Evolutionary conservation across 2,329 filamentous ascomycete genomes (phyloP).

Genomic region (Diaporthe citriasiana): DNA sequence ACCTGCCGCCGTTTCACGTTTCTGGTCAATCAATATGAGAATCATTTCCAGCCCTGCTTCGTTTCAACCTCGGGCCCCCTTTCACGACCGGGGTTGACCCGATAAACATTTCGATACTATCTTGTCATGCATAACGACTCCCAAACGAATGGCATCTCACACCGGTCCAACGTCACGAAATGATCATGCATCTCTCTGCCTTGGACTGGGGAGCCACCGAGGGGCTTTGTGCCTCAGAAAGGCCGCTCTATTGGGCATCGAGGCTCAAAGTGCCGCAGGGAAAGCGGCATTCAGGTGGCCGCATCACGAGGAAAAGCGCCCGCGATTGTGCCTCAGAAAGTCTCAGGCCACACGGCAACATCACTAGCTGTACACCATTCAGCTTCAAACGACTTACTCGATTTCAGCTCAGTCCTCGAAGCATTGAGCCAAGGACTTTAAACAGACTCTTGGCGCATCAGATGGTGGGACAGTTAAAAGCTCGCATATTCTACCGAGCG

Average conservation of each 20-base stretch:
- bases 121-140: not conserved
- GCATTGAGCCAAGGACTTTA: too few relatives aligned
- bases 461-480: not conserved
- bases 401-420: not conserved
- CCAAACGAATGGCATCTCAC: not conserved
- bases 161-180: not conserved
- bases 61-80: not conserved
- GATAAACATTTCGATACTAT: not conserved
- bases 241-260: not conserved
- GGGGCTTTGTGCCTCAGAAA: not conserved
- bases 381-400: not conserved
- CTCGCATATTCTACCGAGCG: not conserved
- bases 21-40: not conserved
- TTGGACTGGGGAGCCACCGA: not conserved
- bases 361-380: not conserved
- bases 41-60: not conserved
- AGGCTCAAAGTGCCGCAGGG: not conserved
- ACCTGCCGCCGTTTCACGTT: slow-evolving; percentile 27
- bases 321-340: not conserved
- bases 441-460: too few relatives aligned
- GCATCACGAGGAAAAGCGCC: too few relatives aligned
- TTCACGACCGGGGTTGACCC: not conserved
- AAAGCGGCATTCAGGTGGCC: not conserved
- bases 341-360: not conserved
- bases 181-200: not conserved